phyloP scores from a whole-genome alignment of 75 land plant species.

The Pinus taeda region DNA sequence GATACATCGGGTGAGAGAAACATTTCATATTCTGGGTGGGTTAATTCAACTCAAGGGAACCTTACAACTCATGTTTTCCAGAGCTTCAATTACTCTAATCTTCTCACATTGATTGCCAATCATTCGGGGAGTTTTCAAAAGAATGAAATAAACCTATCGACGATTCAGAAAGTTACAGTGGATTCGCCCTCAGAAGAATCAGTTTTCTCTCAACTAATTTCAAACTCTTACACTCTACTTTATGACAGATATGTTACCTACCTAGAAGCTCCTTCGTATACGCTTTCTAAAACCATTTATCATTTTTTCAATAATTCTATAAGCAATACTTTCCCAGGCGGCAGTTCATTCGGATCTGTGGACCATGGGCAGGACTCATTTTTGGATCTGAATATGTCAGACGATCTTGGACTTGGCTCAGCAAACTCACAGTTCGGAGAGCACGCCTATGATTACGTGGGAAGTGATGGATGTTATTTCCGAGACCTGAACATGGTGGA shows the following conservation, averaged over 20 bases:
- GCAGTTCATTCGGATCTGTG: slow-evolving; percentile 28
- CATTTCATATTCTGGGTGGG: slow-evolving; percentile 42
- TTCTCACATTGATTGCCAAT: neutral
- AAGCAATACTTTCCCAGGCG: slow-evolving; percentile 1
- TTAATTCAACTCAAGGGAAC: slow-evolving; percentile 51
- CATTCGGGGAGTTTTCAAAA: slow-evolving; percentile 11
- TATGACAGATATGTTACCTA: slow-evolving; percentile 14
- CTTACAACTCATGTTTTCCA: slow-evolving; percentile 32
- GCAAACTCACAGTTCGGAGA: no score
- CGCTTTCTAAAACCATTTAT: slow-evolving; percentile 27
- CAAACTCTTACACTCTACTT: slow-evolving; percentile 35
- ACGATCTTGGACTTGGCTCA: no score
- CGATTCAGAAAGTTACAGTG: slow-evolving; percentile 23
- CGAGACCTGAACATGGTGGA: neutral
- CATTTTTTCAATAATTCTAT: slow-evolving; percentile 36
- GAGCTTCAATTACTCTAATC: slow-evolving; percentile 32
- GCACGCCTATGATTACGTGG: slow-evolving; percentile 35
- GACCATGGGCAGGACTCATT: slow-evolving; percentile 42
- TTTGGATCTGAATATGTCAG: slow-evolving; percentile 13
- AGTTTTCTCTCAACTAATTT: slow-evolving; percentile 11
- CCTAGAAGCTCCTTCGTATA: slow-evolving; percentile 26
- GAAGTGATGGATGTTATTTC: slow-evolving; percentile 35
- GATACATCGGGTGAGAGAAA: slow-evolving; percentile 23
- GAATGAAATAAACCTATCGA: slow-evolving; percentile 21
- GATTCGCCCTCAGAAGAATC: slow-evolving; percentile 18